Evolutionary conservation across 768 basidiomycete genomes (phyloP).

Genomic region (Lactarius tabidus): DNA sequence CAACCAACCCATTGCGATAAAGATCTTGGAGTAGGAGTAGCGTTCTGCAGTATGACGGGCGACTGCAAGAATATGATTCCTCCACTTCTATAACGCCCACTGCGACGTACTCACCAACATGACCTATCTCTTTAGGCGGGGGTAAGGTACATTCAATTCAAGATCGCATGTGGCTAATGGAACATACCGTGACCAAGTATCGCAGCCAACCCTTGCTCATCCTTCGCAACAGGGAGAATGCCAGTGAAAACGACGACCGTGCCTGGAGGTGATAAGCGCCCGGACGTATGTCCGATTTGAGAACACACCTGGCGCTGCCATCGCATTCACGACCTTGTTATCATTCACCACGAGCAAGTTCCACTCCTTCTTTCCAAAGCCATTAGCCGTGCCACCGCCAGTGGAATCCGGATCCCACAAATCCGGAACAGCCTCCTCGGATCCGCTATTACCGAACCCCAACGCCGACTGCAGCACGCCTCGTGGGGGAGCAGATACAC

Average conservation of each 20-base stretch:
- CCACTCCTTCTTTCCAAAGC: slow-evolving; percentile 41
- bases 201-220: slow-evolving; percentile 80
- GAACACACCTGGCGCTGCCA: slow-evolving; percentile 61
- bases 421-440: slow-evolving; percentile 1
- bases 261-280: slow-evolving; percentile 37
- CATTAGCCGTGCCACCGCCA: background rate
- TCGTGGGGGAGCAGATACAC: slow-evolving; percentile 27
- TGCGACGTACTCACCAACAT: slow-evolving; percentile 45
- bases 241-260: slow-evolving; percentile 87
- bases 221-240: slow-evolving; percentile 69
- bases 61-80: slow-evolving; percentile 32
- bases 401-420: slow-evolving; percentile 30
- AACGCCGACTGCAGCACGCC: slow-evolving; percentile 26
- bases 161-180: background rate
- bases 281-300: background rate
- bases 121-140: slow-evolving; percentile 66
- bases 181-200: slow-evolving; percentile 77
- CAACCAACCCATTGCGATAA: slow-evolving; percentile 39
- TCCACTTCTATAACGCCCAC: background rate
- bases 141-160: background rate
- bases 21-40: slow-evolving; percentile 41
- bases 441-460: slow-evolving; percentile 1
- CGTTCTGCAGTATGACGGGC: slow-evolving; percentile 55
- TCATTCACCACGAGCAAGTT: slow-evolving; percentile 79
- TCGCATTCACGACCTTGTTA: slow-evolving; percentile 65